Base-by-base conservation (phyloP, 331 rosid species). In the Quercus phellos region DNA sequence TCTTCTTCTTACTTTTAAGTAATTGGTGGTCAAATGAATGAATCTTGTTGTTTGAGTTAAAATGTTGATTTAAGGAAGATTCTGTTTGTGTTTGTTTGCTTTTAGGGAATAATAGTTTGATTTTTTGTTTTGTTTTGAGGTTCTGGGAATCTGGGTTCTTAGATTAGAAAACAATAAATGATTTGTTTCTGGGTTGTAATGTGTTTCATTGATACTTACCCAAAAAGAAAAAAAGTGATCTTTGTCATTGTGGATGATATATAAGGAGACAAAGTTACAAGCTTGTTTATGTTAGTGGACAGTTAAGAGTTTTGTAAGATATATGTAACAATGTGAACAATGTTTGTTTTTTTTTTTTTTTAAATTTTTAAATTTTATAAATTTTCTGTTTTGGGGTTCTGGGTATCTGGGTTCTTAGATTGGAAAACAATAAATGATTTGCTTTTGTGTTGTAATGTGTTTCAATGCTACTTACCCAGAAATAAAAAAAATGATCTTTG, bases 241-340 rank as follows among this genome's bases (percentile, higher is more conserved):
- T 19, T 26, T 66, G 70, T 80, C 38, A 54, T 38, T 68, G 69
- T 61, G 43, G 51, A 9, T 80, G 70, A 27, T 24, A 56, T n/a
- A 10, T 19, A 75, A 12, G 59, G 75, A 6, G 19, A 27, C 46
- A 24, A 30, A 34, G 12, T 38, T 38, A 38, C 46, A 38, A 38
- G 46, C 69, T 56, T 30, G 51, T 6, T 29, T 12, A 38, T 38
- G 16, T 46, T 46, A 21, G 34, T 63, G 12, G 34, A 24, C 14
- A 4, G n/a, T 29, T 26, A 29, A 63, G 42, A 63, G 70, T 22
- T 61, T 61, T 19, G 24, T 61, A 11, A 27, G 7, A 38, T 82
- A 11, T 74, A 38, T 38, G 46, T 8, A 38, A 38, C 46, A 38
- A 38, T 38, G 46, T 38, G 12, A 8, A 38, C 46, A 38, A 38